These are phyloP conservation scores for Fremontodendron californicum DNA, from an alignment of 345 rosid species.

Conservation along the genomic window DNA sequence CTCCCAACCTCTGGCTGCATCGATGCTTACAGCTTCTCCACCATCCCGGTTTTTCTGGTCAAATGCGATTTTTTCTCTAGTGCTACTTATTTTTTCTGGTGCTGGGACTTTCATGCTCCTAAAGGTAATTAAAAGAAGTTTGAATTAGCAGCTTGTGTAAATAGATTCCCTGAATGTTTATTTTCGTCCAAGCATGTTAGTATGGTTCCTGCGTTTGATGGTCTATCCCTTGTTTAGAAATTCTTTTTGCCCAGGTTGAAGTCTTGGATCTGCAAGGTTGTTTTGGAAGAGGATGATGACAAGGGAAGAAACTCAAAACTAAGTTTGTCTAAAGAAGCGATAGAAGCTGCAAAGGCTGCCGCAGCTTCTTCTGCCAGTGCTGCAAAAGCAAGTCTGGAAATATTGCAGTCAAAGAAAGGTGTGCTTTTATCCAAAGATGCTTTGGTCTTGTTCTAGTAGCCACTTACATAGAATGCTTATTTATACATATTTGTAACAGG, in stretches of 20 bases:
- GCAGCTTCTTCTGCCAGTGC: slow-evolving; percentile 17
- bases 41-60: slow-evolving; percentile 21
- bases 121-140: slow-evolving; percentile 20
- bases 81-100: slow-evolving; percentile 22
- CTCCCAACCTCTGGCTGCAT: neutral
- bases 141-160: neutral
- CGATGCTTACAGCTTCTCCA: slow-evolving; percentile 6
- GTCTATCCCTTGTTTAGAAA: slow-evolving; percentile 17
- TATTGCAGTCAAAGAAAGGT: slow-evolving; percentile 24
- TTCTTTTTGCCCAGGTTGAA: slow-evolving; percentile 28
- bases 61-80: slow-evolving; percentile 11
- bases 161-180: neutral
- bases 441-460: neutral
- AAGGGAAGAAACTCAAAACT: slow-evolving; percentile 5
- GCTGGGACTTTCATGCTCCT: slow-evolving; percentile 15
- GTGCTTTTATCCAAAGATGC: neutral
- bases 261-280: slow-evolving; percentile 25
- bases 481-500: neutral
- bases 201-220: slow-evolving; percentile 5
- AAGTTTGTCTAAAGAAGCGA: slow-evolving; percentile 15
- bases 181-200: neutral
- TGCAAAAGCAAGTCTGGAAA: slow-evolving; percentile 23
- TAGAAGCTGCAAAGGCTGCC: slow-evolving; percentile 21
- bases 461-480: neutral
- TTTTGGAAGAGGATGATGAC: slow-evolving; percentile 19